Evolutionary conservation across 1,284 basidiomycete genomes (phyloP).

Genomic region (Vanrija sp.): DNA sequence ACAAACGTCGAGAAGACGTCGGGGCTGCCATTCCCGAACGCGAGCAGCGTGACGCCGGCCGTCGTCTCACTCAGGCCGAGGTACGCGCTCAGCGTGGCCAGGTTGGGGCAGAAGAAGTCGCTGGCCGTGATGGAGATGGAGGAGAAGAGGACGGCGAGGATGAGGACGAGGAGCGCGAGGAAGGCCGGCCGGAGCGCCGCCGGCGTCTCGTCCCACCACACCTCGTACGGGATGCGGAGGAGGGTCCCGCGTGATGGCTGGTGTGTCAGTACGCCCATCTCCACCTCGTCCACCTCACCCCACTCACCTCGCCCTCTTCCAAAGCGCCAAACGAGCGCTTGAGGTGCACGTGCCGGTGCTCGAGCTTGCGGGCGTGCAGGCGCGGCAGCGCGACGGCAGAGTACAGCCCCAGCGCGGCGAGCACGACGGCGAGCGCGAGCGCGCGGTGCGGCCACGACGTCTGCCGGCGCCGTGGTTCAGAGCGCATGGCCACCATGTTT

Average conservation of each 20-base stretch:
- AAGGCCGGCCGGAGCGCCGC: slow-evolving; percentile 26
- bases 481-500: too few species aligned
- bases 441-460: not conserved
- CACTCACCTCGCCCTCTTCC: not conserved
- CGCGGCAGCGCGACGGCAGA: not conserved
- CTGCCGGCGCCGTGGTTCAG: too few species aligned
- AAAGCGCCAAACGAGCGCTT: too few species aligned
- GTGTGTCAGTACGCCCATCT: not conserved
- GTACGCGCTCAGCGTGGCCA: slow-evolving; percentile 74
- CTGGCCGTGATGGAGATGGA: slow-evolving; percentile 85
- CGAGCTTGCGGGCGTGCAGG: not conserved
- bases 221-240: slow-evolving; percentile 12
- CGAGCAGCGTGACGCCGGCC: slow-evolving; percentile 87
- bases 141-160: slow-evolving; percentile 56
- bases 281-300: not conserved
- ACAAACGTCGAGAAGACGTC: slow-evolving; percentile 93
- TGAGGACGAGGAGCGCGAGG: slow-evolving; percentile 28
- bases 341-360: not conserved
- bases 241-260: slow-evolving; percentile 6
- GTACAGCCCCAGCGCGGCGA: not conserved
- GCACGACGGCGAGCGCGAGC: not conserved
- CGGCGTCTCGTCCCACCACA: slow-evolving; percentile 2
- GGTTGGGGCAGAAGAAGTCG: slow-evolving; percentile 93
- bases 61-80: slow-evolving; percentile 84
- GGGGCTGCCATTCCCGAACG: slow-evolving; percentile 88